A percentile compares a stretch with the other conserved stretches of the same genome.
Conservation (phyloP, 768 basidiomycete genomes). For the Mycena kentingensis region DNA sequence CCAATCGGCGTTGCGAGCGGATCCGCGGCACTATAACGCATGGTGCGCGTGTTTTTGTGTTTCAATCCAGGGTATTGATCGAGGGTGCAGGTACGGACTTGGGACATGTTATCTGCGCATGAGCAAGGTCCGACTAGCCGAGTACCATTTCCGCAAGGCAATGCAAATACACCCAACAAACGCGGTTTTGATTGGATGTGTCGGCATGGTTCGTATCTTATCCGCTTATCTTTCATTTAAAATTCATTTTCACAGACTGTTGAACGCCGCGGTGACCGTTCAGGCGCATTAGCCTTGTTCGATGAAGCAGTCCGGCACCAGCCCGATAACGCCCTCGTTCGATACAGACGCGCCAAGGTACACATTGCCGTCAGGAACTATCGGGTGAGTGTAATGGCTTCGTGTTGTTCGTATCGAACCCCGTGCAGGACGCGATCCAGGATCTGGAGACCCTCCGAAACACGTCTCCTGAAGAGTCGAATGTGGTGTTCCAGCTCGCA, state of each 20-base stretch:
- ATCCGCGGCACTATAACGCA: conserved; percentile 95
- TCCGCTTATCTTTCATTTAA: conserved; percentile 18
- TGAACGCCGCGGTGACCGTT: conserved; percentile 80
- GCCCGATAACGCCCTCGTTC: conserved; percentile 89
- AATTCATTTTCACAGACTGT: conserved; percentile 60
- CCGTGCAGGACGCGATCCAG: conserved; percentile 68
- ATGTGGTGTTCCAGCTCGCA: conserved; percentile 95
- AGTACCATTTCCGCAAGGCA: conserved; percentile 95
- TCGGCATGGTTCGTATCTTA: conserved; percentile 74
- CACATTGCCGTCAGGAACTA: conserved; percentile 83
- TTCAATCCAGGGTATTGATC: conserved; percentile 30
- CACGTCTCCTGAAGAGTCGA: conserved; percentile 91
- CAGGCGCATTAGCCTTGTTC: conserved; percentile 76
- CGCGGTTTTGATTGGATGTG: conserved; percentile 93
- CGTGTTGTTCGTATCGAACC: conserved; percentile 27
- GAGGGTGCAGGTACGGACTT: conserved; percentile 86
- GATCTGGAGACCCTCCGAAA: conserved; percentile 82
- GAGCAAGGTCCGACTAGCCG: conserved; percentile 90
- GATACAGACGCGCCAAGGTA: conserved; percentile 92
- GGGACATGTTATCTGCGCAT: conserved; percentile 95
- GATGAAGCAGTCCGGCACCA: conserved; percentile 77
- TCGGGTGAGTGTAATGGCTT: conserved; percentile 44
- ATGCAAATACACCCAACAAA: conserved; percentile 91
- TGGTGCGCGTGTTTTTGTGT: conserved; percentile 64
- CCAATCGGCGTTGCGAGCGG: conserved; percentile 86